Conservation (phyloP, 192 early-diverging fungal genomes). For the Helicostylum pulchrum region DNA sequence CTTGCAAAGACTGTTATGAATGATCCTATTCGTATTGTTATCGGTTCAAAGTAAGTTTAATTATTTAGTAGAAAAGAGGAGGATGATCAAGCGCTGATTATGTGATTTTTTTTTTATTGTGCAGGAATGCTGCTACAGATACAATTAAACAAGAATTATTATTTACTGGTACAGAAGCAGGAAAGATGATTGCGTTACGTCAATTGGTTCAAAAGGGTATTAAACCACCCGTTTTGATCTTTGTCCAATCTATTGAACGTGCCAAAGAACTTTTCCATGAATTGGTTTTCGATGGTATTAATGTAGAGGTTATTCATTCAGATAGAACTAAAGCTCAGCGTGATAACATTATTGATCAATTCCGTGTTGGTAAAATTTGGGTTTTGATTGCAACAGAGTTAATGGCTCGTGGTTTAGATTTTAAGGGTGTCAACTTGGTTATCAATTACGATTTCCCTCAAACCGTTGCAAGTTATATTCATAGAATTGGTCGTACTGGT, state of each 20-base stretch:
- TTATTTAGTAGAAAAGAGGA: background rate
- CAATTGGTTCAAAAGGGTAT: conserved; percentile 75
- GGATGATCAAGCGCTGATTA: background rate
- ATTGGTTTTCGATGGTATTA: conserved; percentile 95
- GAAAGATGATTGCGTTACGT: conserved; percentile 90
- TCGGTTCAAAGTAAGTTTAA: conserved; percentile 69
- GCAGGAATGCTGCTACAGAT: conserved; percentile 85
- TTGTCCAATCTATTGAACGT: conserved; percentile 96
- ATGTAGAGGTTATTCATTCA: conserved; percentile 97
- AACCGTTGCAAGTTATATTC: conserved; percentile 89
- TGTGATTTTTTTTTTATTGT: background rate
- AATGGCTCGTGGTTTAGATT: conserved; percentile 98
- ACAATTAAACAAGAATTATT: conserved; percentile 86
- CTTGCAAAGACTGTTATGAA: conserved; percentile 91
- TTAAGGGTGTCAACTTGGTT: conserved; percentile 95
- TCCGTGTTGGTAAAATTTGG: conserved; percentile 89
- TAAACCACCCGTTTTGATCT: conserved; percentile 91
- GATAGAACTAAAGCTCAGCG: conserved; percentile 92
- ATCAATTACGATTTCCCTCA: conserved; percentile 99
- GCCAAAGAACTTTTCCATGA: conserved; percentile 96
- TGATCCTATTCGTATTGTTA: conserved; percentile 81
- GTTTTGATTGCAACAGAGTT: conserved; percentile 95
- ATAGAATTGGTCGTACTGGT: conserved; percentile 95
- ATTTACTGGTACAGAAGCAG: conserved; percentile 90
- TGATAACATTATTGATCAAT: conserved; percentile 85